Evolutionary conservation across 768 basidiomycete genomes (phyloP), one percentile per base, ranked within the genome.

Genomic region (Pleurotus sapidus): DNA sequence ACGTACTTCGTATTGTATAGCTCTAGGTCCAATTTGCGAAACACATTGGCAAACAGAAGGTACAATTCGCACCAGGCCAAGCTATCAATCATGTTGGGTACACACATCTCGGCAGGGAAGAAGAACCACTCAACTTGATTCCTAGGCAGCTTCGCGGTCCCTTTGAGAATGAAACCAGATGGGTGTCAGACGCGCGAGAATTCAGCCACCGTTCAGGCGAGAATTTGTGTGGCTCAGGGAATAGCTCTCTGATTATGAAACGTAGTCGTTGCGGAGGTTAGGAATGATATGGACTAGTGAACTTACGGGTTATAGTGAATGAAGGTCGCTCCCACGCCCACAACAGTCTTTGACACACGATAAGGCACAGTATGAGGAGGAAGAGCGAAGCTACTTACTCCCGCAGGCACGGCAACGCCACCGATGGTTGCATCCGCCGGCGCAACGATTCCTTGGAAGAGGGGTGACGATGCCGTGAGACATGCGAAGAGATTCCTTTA

Each of bases 401-500:
- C 70, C 5, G 69, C 67, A 42, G 79, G 79, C 40, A 80, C 64
- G 17, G 60, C 49, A 20, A 65, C 54, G 15, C 74, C 77, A 20
- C 61, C 70, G 38, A 80, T 74, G 8, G 59, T 58, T 7, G 71
- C 65, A 39, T 72, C 72, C 3, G 60, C 61, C 2, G 68, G 64
- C 5, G 73, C 72, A 3, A 79, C 77, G 34, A 80, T 65, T 65
- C 49, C 81, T 73, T 20, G 77, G 75, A 49, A 78, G 63, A 5
- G 76, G 75, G 6, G 71, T 72, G 2, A 74, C 71, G 40, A 76
- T 68, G 20, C 77, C 77, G 59, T 75, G 74, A 39, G 74, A 72
- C 48, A 80, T 62, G 1, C 79, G 70, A 48, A 82, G 68, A 1
- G 77, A 68, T 64, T 81, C 79, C 60, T 80, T 80, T 56, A 80